These are phyloP conservation scores for Colletotrichum eleusines DNA, from an alignment of 2,329 filamentous ascomycete species.

Conservation along the genomic window DNA sequence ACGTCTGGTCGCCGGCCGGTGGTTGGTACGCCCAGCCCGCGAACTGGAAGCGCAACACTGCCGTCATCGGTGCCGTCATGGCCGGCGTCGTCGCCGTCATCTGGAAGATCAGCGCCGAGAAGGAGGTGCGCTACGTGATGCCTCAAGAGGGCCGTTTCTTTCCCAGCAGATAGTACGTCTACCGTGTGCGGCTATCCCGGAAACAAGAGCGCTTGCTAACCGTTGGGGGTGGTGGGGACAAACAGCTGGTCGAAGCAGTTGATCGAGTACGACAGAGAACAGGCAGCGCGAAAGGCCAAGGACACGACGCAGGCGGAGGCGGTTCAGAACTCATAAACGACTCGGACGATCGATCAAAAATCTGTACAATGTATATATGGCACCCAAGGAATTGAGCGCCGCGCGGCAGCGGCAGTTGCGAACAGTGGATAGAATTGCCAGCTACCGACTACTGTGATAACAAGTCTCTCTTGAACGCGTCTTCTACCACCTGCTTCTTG, in stretches of 20 bases:
- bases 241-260: conserved; percentile 60
- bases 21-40: conserved; percentile 96
- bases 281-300: conserved; percentile 50
- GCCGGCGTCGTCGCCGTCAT: conserved; percentile 75
- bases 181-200: too few species aligned
- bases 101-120: conserved; percentile 80
- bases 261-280: conserved; percentile 60
- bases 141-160: conserved; percentile 83
- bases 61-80: conserved; percentile 77
- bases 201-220: background rate
- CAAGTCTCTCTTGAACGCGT: background rate
- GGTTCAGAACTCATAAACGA: conserved; percentile 40
- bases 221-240: conserved; percentile 22
- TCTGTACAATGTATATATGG: conserved; percentile 40
- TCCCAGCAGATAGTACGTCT: conserved; percentile 83
- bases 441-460: background rate
- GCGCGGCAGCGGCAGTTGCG: conserved; percentile 34
- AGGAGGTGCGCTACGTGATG: conserved; percentile 79
- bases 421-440: background rate
- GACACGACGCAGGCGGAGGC: conserved; percentile 43
- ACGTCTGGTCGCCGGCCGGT: conserved; percentile 98
- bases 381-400: conserved; percentile 38
- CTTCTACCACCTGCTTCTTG: background rate
- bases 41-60: conserved; percentile 96
- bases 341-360: conserved; percentile 14